These are phyloP conservation scores for Exophiala phaeomuriformis DNA, from an alignment of 2,329 filamentous ascomycete species.

Conservation along the genomic window DNA sequence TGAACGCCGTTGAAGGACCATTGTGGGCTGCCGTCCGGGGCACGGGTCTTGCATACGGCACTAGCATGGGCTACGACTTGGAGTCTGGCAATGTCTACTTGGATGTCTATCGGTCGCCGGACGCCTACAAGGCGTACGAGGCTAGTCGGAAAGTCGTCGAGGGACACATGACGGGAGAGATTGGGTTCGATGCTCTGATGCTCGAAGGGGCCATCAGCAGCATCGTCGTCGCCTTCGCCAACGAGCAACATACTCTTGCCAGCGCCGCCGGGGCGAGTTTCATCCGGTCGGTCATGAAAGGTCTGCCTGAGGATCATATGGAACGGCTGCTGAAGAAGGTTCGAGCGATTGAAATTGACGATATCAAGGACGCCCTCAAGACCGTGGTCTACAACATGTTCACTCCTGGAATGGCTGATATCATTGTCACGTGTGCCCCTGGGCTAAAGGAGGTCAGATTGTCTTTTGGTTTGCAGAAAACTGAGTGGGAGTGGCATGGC, in stretches of 20 bases:
- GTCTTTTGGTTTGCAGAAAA: neutral
- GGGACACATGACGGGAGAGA: constrained; percentile 63
- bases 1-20: constrained; percentile 88
- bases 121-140: constrained; percentile 76
- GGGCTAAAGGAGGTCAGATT: constrained; percentile 71
- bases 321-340: constrained; percentile 70
- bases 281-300: constrained; percentile 69
- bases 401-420: constrained; percentile 68
- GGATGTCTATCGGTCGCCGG: constrained; percentile 81
- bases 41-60: constrained; percentile 86
- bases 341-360: constrained; percentile 63
- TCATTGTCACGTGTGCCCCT: constrained; percentile 81
- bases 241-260: constrained; percentile 80
- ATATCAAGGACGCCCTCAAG: constrained; percentile 67
- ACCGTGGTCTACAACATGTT: constrained; percentile 76
- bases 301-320: constrained; percentile 69
- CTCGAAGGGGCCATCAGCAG: constrained; percentile 85
- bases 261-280: constrained; percentile 78
- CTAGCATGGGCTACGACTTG: constrained; percentile 67
- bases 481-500: constrained; percentile 5
- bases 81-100: constrained; percentile 77
- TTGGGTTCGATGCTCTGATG: constrained; percentile 68
- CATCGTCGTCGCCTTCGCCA: constrained; percentile 78
- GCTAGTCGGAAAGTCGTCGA: constrained; percentile 68
- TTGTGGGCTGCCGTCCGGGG: constrained; percentile 91